Evolutionary conservation across 1,284 basidiomycete genomes (phyloP), one percentile per base, ranked within the genome.

Genomic region (Xanthoconium separans): DNA sequence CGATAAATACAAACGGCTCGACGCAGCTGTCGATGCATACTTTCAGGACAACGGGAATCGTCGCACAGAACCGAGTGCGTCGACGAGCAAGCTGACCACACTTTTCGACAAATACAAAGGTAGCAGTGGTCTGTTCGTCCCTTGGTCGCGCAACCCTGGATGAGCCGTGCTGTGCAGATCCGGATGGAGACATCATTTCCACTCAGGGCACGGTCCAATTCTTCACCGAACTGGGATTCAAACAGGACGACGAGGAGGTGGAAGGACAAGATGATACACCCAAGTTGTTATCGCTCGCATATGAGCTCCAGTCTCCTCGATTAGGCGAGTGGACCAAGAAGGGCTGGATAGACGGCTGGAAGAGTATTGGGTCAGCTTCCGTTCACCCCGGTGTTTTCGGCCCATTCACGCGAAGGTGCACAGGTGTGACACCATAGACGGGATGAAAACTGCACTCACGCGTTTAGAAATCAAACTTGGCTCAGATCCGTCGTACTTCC

Each of bases 331-430:
- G 92, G 87, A 79, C 79, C 41, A 82, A 79, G 63, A 78, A 82
- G 56, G 87, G 85, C 1, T 96, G 91, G 87, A 69, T 86, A 36
- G 84, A 90, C 4, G 93, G 93, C 2, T 94, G 92, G 91, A 86
- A 84, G 68, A 70, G 68, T 24, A 70, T 89, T 31, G 81, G 84
- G 84, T 85, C 62, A 59, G 81, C 70, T 44, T 50, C 41, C 48
- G 40, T 7, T 39, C 48, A 8, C 15, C 42, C 40, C 52, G 54
- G 45, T 27, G 20, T 37, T 30, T 10, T 44, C 47, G 53, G 44
- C 41, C 52, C 50, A 41, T 31, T 66, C 36, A 54, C 30, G 33
- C 29, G 24, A 41, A 40, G 13, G n/a, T 36, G 34, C 37, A 29
- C 65, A 92, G 91, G 33, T 82, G 82, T 61, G 94, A 96, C 70